Conservation (phyloP, 1,284 basidiomycete genomes). For the Cryptococcus sp. region DNA sequence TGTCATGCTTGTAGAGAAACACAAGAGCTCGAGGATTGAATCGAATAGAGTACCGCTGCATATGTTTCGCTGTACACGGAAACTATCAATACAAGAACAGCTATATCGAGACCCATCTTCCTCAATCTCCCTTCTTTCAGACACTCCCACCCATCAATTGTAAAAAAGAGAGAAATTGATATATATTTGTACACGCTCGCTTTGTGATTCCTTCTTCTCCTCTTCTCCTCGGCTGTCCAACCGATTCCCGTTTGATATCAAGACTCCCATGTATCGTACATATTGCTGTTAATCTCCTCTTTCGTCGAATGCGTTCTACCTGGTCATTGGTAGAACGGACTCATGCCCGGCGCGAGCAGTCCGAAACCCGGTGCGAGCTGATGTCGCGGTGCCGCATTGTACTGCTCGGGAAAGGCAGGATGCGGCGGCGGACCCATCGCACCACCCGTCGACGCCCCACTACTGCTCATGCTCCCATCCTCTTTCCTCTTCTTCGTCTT, state of each 20-base stretch:
- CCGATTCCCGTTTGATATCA: no score
- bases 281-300: no score
- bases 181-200: no score
- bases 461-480: slow-evolving; percentile 5
- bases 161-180: no score
- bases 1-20: not conserved
- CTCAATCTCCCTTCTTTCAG: no score
- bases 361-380: slow-evolving; percentile 39
- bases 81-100: not conserved
- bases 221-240: no score
- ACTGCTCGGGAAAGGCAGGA: slow-evolving; percentile 12
- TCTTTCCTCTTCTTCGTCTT: slow-evolving; percentile 27
- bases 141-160: no score
- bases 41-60: not conserved
- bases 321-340: slow-evolving; percentile 11
- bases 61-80: not conserved
- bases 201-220: no score
- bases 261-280: no score
- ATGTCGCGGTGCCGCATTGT: slow-evolving; percentile 31
- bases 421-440: slow-evolving; percentile 11
- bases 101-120: not conserved
- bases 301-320: no score
- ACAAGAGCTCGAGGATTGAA: not conserved
- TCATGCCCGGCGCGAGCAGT: slow-evolving; percentile 19
- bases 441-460: not conserved